Percentiles rank a stretch among this genome's conserved stretches.
phyloP scores from a whole-genome alignment of 495 filamentous ascomycete genomes.

The Chaetomidium leptoderma region DNA sequence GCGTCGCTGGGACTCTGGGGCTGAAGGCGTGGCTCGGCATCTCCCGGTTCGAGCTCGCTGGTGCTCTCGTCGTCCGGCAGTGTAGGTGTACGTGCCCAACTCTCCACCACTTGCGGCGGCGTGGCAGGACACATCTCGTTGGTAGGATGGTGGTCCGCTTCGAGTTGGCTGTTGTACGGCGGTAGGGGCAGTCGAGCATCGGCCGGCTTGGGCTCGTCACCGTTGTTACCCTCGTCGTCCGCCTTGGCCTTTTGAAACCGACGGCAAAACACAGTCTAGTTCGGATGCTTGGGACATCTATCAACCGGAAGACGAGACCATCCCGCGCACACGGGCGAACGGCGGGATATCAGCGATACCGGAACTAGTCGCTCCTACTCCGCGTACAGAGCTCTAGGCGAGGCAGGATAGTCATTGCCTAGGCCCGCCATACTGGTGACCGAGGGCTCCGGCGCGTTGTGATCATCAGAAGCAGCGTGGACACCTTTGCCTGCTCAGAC shows the following conservation, averaged over 20 bases:
- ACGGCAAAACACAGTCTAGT: conserved; percentile 4
- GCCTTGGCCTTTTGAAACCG: conserved; percentile 6
- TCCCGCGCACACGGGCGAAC: not conserved
- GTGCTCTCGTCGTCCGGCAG: not conserved
- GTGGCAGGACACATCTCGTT: no score
- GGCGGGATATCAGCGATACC: not conserved
- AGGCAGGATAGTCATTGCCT: conserved; percentile 13
- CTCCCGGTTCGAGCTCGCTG: conserved; percentile 4
- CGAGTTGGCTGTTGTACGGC: not conserved
- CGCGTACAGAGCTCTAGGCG: conserved; percentile 9
- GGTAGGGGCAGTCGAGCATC: conserved; percentile 11
- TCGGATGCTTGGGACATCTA: conserved; percentile 11
- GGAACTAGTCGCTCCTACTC: conserved; percentile 10
- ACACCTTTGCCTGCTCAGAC: conserved; percentile 22
- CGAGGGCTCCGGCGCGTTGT: conserved; percentile 17
- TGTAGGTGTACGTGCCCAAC: not conserved
- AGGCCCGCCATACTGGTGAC: conserved; percentile 18
- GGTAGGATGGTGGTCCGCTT: no score
- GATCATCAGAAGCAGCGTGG: conserved; percentile 18
- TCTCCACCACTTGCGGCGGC: conserved; percentile 12
- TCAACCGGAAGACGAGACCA: not conserved
- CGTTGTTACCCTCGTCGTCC: conserved; percentile 6
- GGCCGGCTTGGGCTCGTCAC: conserved; percentile 11
- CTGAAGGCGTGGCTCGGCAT: no score
- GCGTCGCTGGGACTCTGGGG: no score